These are phyloP conservation scores for Pseudopyricularia javanii DNA, from an alignment of 2,329 filamentous ascomycete species.

Conservation along the genomic window DNA sequence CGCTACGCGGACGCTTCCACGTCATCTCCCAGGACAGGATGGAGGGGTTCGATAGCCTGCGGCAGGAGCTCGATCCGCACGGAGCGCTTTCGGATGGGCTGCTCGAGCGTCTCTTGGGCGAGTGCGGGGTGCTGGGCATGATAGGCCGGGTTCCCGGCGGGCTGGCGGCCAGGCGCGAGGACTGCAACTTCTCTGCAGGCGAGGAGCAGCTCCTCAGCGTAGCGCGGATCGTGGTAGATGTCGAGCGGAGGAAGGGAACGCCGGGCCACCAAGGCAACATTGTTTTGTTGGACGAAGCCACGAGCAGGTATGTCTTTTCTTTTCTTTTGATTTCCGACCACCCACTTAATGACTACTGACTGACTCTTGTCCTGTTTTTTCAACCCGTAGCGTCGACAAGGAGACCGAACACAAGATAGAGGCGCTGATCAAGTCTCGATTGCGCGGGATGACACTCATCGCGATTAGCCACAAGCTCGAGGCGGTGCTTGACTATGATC, in stretches of 20 bases:
- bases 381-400: conserved; percentile 4
- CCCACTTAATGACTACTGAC: background rate
- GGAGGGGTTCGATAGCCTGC: conserved; percentile 17
- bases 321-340: background rate
- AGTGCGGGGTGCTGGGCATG: conserved; percentile 27
- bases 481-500: conserved; percentile 10
- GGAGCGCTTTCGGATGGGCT: conserved; percentile 21
- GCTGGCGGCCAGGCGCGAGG: too few relatives aligned
- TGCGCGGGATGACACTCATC: conserved; percentile 6
- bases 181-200: conserved; percentile 24
- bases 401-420: conserved; percentile 8
- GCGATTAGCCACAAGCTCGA: conserved; percentile 9
- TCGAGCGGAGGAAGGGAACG: conserved; percentile 9
- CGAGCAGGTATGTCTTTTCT: conserved; percentile 17
- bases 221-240: conserved; percentile 28
- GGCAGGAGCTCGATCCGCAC: conserved; percentile 33
- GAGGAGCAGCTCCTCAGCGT: conserved; percentile 36
- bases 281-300: conserved; percentile 28
- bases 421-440: conserved; percentile 6
- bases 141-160: conserved; percentile 22
- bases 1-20: conserved; percentile 20
- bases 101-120: conserved; percentile 27
- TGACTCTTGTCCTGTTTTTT: too few relatives aligned
- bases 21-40: conserved; percentile 34
- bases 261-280: conserved; percentile 7